These are phyloP conservation scores for Aspergillus glaucus DNA, from an alignment of 2,329 filamentous ascomycete species.

Conservation along the genomic window DNA sequence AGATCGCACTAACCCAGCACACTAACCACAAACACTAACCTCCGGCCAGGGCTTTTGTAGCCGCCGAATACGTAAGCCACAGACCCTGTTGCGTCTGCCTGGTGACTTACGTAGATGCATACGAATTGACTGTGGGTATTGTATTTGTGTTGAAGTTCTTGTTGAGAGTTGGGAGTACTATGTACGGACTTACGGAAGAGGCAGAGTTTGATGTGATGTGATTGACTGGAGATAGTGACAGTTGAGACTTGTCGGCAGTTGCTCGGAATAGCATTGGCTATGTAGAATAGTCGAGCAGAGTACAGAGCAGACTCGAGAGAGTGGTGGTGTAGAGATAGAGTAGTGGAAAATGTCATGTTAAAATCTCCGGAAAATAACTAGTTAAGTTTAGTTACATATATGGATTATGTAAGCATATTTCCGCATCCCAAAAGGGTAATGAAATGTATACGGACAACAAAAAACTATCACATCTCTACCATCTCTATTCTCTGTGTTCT, in stretches of 20 bases:
- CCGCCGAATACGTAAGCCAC: not conserved
- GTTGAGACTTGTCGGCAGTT: no score
- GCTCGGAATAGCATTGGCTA: no score
- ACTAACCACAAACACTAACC: not conserved
- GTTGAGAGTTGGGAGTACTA: not conserved
- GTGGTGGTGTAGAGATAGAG: not conserved
- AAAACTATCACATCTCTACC: no score
- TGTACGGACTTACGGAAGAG: no score
- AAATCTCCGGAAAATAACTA: not conserved
- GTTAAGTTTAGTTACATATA: no score
- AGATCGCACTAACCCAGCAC: not conserved
- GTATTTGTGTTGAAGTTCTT: not conserved
- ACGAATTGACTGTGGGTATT: slow-evolving; percentile 8
- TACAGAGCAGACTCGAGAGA: not conserved
- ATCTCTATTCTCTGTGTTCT: no score
- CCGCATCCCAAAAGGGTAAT: not conserved
- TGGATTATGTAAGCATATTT: not conserved
- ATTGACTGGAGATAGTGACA: no score
- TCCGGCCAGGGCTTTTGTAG: not conserved
- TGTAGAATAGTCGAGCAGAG: no score
- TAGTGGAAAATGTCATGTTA: not conserved
- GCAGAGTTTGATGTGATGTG: no score
- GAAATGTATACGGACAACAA: no score
- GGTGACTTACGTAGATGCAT: slow-evolving; percentile 16
- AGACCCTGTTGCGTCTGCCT: not conserved